Conservation (phyloP, 2,329 filamentous ascomycete species). For the Pseudocercospora musae region DNA sequence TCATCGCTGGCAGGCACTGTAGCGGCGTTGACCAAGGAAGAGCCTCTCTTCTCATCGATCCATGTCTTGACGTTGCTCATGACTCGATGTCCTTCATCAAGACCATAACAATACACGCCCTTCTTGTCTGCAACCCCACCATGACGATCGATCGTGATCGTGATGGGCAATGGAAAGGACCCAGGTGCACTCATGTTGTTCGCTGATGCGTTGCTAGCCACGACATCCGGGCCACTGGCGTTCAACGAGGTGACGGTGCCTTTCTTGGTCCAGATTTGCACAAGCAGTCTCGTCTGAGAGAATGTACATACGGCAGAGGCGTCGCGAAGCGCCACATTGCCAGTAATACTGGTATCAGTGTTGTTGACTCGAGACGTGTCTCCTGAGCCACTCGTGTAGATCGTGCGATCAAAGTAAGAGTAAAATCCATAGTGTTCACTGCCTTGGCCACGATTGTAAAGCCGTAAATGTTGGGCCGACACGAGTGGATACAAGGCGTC, state of each 20-base stretch:
- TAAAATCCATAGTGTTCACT: constrained; percentile 95
- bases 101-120: constrained; percentile 58
- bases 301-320: constrained; percentile 47
- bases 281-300: constrained; percentile 58
- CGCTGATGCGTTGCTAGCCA: constrained; percentile 37
- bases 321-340: constrained; percentile 20
- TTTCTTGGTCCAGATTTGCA: constrained; percentile 60
- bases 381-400: constrained; percentile 66
- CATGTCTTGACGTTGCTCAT: constrained; percentile 45
- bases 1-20: constrained; percentile 40
- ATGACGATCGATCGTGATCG: constrained; percentile 59
- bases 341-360: constrained; percentile 8
- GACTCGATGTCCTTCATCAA: constrained; percentile 48
- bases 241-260: constrained; percentile 5
- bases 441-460: constrained; percentile 76
- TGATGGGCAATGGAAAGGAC: constrained; percentile 60
- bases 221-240: constrained; percentile 15
- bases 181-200: constrained; percentile 52
- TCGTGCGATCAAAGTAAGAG: constrained; percentile 81
- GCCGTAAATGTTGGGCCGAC: constrained; percentile 69
- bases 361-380: constrained; percentile 37
- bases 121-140: constrained; percentile 54
- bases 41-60: constrained; percentile 51
- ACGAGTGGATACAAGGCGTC: constrained; percentile 70
- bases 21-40: constrained; percentile 52